Base-by-base conservation (phyloP, 2,329 filamentous ascomycete genomes). In the Fusarium odoratissimum region DNA sequence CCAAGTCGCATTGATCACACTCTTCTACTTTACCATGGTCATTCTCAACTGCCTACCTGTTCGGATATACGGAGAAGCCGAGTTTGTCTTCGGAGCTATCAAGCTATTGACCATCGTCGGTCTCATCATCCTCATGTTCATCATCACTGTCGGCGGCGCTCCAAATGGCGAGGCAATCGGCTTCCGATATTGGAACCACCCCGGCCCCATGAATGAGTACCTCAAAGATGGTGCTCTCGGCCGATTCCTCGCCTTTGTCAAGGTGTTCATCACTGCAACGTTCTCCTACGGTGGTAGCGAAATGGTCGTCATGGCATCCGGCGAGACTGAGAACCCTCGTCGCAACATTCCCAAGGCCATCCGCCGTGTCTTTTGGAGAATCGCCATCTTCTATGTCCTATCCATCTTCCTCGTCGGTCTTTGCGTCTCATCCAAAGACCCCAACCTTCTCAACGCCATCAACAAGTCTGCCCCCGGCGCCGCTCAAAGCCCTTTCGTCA, bases 261-360 rank as follows among this genome's bases (percentile, higher is more conserved):
- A 84, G 8, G 87, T 85, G 21, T 86, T 89, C 62, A 83, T 88
- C 62, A 84, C 83, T n/a, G 88, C 88, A 12, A 89, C 88, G 0
- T 91, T 91, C 77, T 87, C 88, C 37, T 91, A 91, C 79, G 86
- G 89, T 77, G 88, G 88, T 10, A 89, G 87, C 3, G 91, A 93
- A 77, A 85, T 92, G 45, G 86, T 87, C 63, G 88, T 88, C 42
- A 87, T 91, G 62, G 90, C 91, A 3, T 91, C 90, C 0, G 62
- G 62, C 7, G 62, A 65, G 16, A 64, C 62, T 1, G 46, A 65
- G 40, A 65, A 65, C 8, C 62, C 62, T 4, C 46, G 59, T 4
- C 41, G 59, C 8, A 65, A 65, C 6, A 65, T 65, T 2, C 63
- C 63, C 64, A 91, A 90, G 82, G 90, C 90, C 1, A 88, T 90